phyloP scores from a whole-genome alignment of 108 stramenopile genomes.

The Conticribra weissflogii region DNA sequence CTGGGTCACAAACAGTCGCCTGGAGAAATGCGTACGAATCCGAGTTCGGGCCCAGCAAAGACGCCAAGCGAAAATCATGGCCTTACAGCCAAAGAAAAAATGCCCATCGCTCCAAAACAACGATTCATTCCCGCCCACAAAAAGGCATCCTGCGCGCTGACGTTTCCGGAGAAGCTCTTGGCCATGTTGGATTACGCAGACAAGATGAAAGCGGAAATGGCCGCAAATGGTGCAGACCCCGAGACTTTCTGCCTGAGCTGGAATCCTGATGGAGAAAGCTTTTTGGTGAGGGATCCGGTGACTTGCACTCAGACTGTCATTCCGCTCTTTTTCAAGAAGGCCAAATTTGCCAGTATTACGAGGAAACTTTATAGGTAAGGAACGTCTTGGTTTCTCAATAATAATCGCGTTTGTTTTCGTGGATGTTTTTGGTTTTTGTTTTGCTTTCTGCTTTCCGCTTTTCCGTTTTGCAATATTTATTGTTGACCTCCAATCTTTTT shows the following conservation, averaged over 20 bases:
- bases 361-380: conserved; percentile 79
- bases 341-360: conserved; percentile 81
- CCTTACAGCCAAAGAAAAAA: too few species aligned
- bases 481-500: too few species aligned
- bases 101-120: conserved; percentile 16
- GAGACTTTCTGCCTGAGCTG: conserved; percentile 43
- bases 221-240: not conserved
- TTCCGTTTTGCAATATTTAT: too few species aligned
- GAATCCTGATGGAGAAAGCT: conserved; percentile 67
- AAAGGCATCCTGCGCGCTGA: conserved; percentile 66
- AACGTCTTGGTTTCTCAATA: too few species aligned
- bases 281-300: conserved; percentile 72
- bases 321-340: conserved; percentile 84
- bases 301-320: conserved; percentile 76
- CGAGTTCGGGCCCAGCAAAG: too few species aligned
- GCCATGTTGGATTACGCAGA: not conserved
- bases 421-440: too few species aligned
- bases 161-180: conserved; percentile 66
- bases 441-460: not conserved
- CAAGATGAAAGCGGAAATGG: not conserved
- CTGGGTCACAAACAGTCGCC: too few species aligned
- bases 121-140: conserved; percentile 67
- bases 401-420: too few species aligned
- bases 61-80: too few species aligned
- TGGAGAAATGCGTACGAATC: too few species aligned